phyloP scores from a whole-genome alignment of 2,329 filamentous ascomycete genomes.

The Aspergillus viridinutans region DNA sequence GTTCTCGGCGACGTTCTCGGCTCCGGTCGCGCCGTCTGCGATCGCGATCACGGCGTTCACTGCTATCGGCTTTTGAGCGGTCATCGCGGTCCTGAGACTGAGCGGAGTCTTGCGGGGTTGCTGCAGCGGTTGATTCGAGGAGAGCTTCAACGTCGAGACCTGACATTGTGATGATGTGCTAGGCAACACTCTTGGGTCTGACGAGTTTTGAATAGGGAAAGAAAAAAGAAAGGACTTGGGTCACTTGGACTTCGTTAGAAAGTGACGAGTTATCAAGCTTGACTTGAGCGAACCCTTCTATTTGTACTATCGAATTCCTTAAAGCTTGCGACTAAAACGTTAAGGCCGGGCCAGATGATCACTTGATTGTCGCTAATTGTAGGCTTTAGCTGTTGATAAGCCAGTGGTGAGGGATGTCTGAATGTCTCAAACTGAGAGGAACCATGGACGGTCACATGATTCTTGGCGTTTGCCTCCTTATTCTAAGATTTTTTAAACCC shows the following conservation, averaged over 20 bases:
- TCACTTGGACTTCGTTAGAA: constrained; percentile 39
- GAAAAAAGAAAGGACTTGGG: constrained; percentile 21
- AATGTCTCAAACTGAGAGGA: constrained; percentile 1
- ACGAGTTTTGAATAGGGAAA: constrained; percentile 19
- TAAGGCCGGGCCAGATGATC: neutral
- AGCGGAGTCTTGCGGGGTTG: constrained; percentile 32
- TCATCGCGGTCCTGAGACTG: constrained; percentile 54
- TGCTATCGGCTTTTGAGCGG: constrained; percentile 53
- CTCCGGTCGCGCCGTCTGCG: constrained; percentile 59
- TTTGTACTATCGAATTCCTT: constrained; percentile 12
- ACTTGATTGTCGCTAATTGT: neutral
- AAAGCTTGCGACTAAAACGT: neutral
- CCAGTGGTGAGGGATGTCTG: neutral
- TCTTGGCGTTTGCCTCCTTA: constrained; percentile 8
- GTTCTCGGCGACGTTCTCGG: constrained; percentile 48
- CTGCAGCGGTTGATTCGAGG: constrained; percentile 76
- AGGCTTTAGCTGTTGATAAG: neutral
- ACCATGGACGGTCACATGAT: constrained; percentile 4
- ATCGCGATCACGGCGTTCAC: constrained; percentile 54
- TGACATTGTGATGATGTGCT: constrained; percentile 52
- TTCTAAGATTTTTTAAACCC: neutral
- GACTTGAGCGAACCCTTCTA: constrained; percentile 34
- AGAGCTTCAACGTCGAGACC: constrained; percentile 82
- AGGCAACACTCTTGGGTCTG: constrained; percentile 17
- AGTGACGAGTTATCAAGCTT: constrained; percentile 20